Base-by-base conservation (phyloP, 306 rosid species). In the Vicia faba region DNA sequence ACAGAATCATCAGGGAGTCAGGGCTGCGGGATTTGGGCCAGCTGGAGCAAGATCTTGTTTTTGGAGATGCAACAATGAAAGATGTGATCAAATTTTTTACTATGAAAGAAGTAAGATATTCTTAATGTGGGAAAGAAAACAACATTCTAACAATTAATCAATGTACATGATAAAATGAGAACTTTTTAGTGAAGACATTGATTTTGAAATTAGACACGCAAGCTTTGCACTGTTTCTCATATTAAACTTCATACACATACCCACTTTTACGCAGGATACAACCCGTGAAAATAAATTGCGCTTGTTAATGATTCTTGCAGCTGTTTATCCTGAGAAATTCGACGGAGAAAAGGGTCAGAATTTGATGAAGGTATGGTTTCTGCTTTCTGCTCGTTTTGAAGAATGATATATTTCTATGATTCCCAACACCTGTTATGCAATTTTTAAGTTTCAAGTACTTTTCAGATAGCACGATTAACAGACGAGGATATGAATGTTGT, bases 21-120 rank as follows among this genome's bases (percentile, higher is more conserved):
- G 99, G 89, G 75, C 89, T 90, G 70, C 82, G 85, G 74, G 99
- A 93, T 69, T 78, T 90, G 72, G 99, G 99, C 28, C 91, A 93
- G 81, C 75, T 93, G 58, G 99, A 93, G 81, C 99, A 93, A 88
- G 90, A 88, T 76, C 86, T 93, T 74, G 99, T 93, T 72, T 93
- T 93, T 40, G 99, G 99, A 73, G 95, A 93, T 79, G 95, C 99
- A 15, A 86, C 88, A 78, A 90, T 69, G 79, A 93, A 90, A 83
- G 97, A 93, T 44, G 95, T 93, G 38, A 88, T 90, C 82, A 93
- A 90, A 72, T 90, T 82, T 81, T 81, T 93, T 39, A 86, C 89
- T 4, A 76, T 58, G 13, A 84, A 80, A 23, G 89, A 86, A 66
- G 99, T 93, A 81, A 76, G 88, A 57, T 60, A 68, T 70, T 84